These are phyloP conservation scores for Neurospora intermedia DNA, from an alignment of 495 filamentous ascomycete species.

Conservation along the genomic window DNA sequence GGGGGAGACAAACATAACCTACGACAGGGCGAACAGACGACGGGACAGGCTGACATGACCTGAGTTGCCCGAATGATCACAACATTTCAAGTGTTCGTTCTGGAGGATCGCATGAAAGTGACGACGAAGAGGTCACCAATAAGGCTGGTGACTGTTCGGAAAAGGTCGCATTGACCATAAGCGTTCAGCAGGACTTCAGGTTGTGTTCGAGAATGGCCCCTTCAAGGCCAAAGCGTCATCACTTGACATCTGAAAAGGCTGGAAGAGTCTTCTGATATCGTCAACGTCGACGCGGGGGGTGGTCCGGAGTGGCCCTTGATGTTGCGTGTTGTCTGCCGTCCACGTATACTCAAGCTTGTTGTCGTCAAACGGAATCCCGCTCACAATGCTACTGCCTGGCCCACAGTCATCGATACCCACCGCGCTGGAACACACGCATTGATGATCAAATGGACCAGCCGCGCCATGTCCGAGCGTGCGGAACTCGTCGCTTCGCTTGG, in stretches of 20 bases:
- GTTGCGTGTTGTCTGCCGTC: not conserved
- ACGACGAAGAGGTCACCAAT: not conserved
- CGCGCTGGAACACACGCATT: not conserved
- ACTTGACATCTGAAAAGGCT: not conserved
- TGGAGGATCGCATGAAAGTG: not conserved
- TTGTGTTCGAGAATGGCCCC: not conserved
- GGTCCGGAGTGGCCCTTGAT: not conserved
- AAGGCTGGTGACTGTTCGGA: not conserved
- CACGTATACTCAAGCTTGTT: not conserved
- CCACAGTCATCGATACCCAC: not conserved
- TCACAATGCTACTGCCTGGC: not conserved
- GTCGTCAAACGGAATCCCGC: not conserved
- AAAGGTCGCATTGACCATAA: not conserved
- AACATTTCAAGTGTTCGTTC: not conserved
- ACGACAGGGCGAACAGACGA: not conserved
- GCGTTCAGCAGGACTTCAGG: not conserved
- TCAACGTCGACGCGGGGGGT: not conserved
- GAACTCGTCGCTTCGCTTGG: not conserved
- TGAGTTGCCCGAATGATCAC: not conserved
- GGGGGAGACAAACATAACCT: conserved; percentile 1
- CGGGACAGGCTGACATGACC: not conserved
- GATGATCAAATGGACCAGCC: not conserved
- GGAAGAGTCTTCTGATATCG: not conserved
- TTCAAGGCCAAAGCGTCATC: not conserved
- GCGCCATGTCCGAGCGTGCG: not conserved